phyloP scores from a whole-genome alignment of 1,284 basidiomycete species.

The Rhodotorula sp. region DNA sequence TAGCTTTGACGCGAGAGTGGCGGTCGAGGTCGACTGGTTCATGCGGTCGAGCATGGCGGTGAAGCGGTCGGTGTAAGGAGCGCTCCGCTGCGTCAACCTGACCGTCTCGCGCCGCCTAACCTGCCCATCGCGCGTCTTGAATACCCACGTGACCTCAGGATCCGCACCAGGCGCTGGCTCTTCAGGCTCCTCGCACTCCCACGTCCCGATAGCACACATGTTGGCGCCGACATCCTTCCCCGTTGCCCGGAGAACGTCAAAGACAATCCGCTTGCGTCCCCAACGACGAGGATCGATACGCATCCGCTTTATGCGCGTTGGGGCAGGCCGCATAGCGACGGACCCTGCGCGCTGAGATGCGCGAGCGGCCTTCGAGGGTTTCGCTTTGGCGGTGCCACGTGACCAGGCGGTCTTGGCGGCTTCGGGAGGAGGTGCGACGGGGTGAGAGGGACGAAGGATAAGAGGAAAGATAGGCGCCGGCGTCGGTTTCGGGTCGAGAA shows the following conservation, averaged over 20 bases:
- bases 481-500: constrained; percentile 28
- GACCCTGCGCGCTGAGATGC: constrained; percentile 6
- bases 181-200: constrained; percentile 34
- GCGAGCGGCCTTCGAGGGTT: constrained; percentile 27
- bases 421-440: constrained; percentile 18
- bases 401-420: constrained; percentile 35
- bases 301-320: constrained; percentile 26
- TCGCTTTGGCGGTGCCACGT: constrained; percentile 23
- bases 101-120: constrained; percentile 31
- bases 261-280: constrained; percentile 30
- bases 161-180: background rate
- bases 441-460: constrained; percentile 35
- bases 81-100: constrained; percentile 15
- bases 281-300: constrained; percentile 37
- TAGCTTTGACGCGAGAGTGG: background rate
- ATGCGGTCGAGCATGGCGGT: constrained; percentile 28
- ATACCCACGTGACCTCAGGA: constrained; percentile 33
- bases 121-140: constrained; percentile 27
- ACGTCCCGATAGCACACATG: constrained; percentile 23
- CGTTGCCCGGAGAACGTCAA: background rate
- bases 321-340: background rate
- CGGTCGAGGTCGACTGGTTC: background rate
- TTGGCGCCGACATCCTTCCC: background rate
- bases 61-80: constrained; percentile 33
- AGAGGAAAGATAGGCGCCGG: constrained; percentile 35